Evolutionary conservation across 257 asterid genomes (phyloP), one percentile per base, ranked within the genome.

Genomic region (Jacaranda mimosifolia): DNA sequence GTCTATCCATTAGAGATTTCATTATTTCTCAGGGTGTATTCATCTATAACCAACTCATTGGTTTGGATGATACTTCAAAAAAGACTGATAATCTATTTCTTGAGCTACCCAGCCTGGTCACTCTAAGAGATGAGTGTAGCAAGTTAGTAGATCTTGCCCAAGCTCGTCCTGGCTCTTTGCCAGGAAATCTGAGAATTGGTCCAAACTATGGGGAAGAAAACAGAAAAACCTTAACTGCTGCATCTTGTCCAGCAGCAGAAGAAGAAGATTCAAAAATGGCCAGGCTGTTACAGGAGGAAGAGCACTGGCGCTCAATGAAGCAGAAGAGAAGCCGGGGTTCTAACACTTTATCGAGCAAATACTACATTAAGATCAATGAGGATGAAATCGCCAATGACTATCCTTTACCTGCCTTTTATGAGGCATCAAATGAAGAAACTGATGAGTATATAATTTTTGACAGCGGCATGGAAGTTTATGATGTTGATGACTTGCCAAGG

Each of bases 361-460:
- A 85, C 80, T 95, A 93, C 83, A 91, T 95, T 57, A 95, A 90
- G 89, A 95, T 95, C 80, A 91, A 93, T 51, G 99, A 95, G 84
- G 99, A 91, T 87, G 99, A 95, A 89, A 95, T 95, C 62, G 97
- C 98, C 73, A 89, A 81, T 83, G 99, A 93, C 80, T 95, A 95
- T 83, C 99, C 98, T 68, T 78, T 91, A 68, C 99, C 99, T 69
- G 97, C 97, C 63, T 93, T 91, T 83, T 95, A 93, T 83, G 89
- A 88, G 86, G 86, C 85, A 40, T 82, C 88, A 39, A 77, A 80
- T 68, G 91, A 86, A 81, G 99, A 95, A 84, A 89, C 87, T 4
- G 99, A 95, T 76, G 99, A 95, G 78, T 93, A 93, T 82, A 78
- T 95, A 52, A 79, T 95, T 75, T 95, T 90, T 85, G 99, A 91